Evolutionary conservation across 1,139 yeast genomes (phyloP), one percentile per base, ranked within the genome.

Genomic region (Ogataea hybrid): DNA sequence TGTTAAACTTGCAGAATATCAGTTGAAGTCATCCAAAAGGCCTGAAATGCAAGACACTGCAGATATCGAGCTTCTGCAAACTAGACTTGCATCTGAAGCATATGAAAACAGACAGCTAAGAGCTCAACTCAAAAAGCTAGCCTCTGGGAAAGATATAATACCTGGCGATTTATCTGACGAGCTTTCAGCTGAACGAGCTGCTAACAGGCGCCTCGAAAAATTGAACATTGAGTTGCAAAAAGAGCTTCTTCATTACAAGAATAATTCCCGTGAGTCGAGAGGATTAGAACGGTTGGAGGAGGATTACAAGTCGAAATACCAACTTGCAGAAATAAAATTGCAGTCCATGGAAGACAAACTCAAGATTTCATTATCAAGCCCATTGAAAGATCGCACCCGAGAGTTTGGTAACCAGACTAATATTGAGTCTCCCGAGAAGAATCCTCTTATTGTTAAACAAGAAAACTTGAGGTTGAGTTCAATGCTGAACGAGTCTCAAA

Each of bases 11-110:
- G 63, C 66, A 2, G 62, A 61, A 41, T 35, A 55, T 39, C 57
- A 51, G n/a, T 45, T 63, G 28, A 57, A 58, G 36, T 34, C 57
- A 7, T 43, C 73, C 60, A 50, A 71, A 62, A 56, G 75, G 69
- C 56, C 73, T 61, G 51, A 64, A 59, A 14, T 28, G 15, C 18
- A 39, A 10, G 35, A 28, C 3, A 57, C 44, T 20, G 17, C 82
- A 39, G 87, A 83, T 47, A 54, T 82, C 41, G 69, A 72, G 25
- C 64, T 81, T 51, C 61, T 84, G 10, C 84, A 80, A 50, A 73
- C 77, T 0, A 64, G 77, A 48, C 52, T 75, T 14, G 80, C 80
- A 0, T 69, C 79, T 6, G 76, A 77, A 37, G 67, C 77, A 3
- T 73, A 74, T 50, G 79, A 75, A 42, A 73, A 70, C 43, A 75